Base-by-base conservation (phyloP, 352 stramenopile species). In the Pythium sp. region DNA sequence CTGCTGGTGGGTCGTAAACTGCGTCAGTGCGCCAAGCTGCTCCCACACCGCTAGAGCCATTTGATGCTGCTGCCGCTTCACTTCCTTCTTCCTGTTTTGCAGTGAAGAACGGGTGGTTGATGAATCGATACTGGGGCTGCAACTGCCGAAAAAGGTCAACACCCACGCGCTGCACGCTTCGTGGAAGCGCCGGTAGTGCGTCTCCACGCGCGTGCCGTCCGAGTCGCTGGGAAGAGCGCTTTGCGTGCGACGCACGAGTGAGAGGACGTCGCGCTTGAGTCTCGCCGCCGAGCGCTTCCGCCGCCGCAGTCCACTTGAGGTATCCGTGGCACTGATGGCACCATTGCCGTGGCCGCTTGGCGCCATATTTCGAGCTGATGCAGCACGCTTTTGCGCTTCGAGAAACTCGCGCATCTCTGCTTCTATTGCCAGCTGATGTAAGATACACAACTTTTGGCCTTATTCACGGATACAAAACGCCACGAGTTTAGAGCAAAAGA, bases 181-280 rank as follows among this genome's bases (percentile, higher is more conserved):
- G 0, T 53, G 28, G 7, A 72, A 26, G 4, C 30, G 32, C 61
- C 46, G 51, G n/a, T 58, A 59, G 38, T 36, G 53, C 59, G 59
- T 6, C 14, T 46, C 43, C 12, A 57, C 4, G 43, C 46, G 26
- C 41, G 43, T 28, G 24, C 2, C 24, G 12, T 46, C 34, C 18
- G n/a, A 54, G 36, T 49, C 49, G 14, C 34, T 55, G 15, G 11
- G 12, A 2, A 51, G 20, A 28, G 15, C 7, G 22, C 32, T 20
- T 32, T 7, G 26, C 6, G 51, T 62, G 9, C 20, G 38, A 4
- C 38, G 72, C 8, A 81, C 68, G 6, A 81, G 65, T 11, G 68
- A 58, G 18, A 74, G 61, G 58, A 77, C 74, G 49, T 72, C 59
- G 1, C 67, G 62, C 24, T 64, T 69, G 66, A 81, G 66, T 24